Base-by-base conservation (phyloP, 2,329 filamentous ascomycete species). In the Aplosporella prunicola region DNA sequence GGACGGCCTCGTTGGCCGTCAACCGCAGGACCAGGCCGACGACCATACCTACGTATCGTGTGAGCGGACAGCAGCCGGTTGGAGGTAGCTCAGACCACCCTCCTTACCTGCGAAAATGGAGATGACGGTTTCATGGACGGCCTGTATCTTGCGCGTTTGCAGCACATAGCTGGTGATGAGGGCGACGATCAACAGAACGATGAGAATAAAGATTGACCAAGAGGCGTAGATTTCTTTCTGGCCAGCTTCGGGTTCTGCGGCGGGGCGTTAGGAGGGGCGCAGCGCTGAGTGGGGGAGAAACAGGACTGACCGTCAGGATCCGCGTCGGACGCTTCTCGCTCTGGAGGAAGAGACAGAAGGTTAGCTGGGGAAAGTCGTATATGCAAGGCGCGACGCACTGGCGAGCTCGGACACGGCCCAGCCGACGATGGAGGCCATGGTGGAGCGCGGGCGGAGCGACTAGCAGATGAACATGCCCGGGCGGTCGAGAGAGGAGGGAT, bases 111-210 rank as follows among this genome's bases (percentile, higher is more conserved):
- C 88, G 67, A 98, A 96, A 58, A 98, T 98, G 44, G 89, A 96
- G 45, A 98, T 79, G 51, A 96, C 91, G 2, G 91, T 98, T 68
- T 98, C 91, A 62, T 98, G 91, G 38, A 98, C 82, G 18, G 91
- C 91, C 54, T 95, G 91, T 40, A 98, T 88, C 66, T 93, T 95
- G 64, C 85, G 88, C 66, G 91, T 85, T 63, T 96, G 89, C 43
- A 98, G 74, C 49, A 93, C 82, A 66, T 98, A 98, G 70, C 88
- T 95, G 29, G 87, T 93, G 62, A 96, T 93, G 51, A 98, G 84
- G 45, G 91, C 89, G 47, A 83, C 76, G 49, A 96, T 94, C 52
- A 98, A 78, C 51, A 98, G 78, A 66, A 86, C 75, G 51, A 98
- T 94, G 51, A 93, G 78, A 55, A 98, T 98, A 65, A 95, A 94